A percentile compares a stretch with the other conserved stretches of the same genome.
Conservation (phyloP, 768 basidiomycete species). For the Pleurotus citrinopileatus region DNA sequence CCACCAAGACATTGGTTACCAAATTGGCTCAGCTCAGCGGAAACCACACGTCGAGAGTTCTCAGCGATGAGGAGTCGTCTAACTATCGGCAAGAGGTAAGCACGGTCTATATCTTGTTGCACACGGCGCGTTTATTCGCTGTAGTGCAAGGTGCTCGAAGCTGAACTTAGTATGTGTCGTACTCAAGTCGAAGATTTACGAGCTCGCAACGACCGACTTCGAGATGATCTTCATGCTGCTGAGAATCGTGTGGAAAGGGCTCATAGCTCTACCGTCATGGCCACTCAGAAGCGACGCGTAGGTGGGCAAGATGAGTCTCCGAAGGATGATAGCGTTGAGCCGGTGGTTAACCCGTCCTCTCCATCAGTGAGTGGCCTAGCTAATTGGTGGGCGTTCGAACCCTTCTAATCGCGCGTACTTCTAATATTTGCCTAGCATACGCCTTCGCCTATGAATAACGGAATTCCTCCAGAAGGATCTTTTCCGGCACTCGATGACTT, state of each 20-base stretch:
- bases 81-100: conserved; percentile 58
- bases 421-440: conserved; percentile 47
- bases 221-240: conserved; percentile 47
- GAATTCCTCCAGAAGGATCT: conserved; percentile 26
- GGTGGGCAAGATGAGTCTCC: conserved; percentile 22
- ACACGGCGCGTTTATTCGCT: conserved; percentile 14
- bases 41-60: conserved; percentile 26
- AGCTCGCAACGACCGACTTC: conserved; percentile 44
- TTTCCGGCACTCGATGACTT: conserved; percentile 32
- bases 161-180: conserved; percentile 52
- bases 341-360: conserved; percentile 53
- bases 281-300: conserved; percentile 38
- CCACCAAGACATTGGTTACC: conserved; percentile 58
- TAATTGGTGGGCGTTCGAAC: conserved; percentile 62
- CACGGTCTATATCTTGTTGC: neutral
- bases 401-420: conserved; percentile 36
- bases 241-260: conserved; percentile 64
- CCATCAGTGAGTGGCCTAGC: conserved; percentile 71
- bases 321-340: conserved; percentile 43
- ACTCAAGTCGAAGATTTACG: conserved; percentile 49
- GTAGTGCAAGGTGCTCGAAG: conserved; percentile 57
- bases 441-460: conserved; percentile 33
- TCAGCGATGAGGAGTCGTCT: conserved; percentile 43
- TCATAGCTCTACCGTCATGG: conserved; percentile 49
- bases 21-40: conserved; percentile 48